Percentiles rank a stretch among this genome's conserved stretches.
Conservation (phyloP, 73 alveolate genomes). For the Stentor roeselii region DNA sequence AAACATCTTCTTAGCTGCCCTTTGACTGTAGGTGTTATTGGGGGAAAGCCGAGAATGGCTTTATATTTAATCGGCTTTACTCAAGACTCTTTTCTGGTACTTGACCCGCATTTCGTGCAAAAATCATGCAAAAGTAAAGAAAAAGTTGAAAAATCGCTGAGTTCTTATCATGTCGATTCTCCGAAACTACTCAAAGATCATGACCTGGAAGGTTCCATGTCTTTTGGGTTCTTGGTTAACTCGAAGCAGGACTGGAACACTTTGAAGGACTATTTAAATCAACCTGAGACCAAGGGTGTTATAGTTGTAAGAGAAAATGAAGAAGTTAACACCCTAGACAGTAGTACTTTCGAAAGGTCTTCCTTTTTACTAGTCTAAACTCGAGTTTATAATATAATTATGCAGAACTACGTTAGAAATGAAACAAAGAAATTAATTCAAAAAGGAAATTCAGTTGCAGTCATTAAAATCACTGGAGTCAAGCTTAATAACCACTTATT, state of each 20-base stretch:
- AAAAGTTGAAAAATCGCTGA: neutral
- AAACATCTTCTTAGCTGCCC: slow-evolving; percentile 35
- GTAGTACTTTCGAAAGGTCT: no score
- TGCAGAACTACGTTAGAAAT: neutral
- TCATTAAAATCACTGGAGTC: neutral
- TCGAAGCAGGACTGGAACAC: neutral
- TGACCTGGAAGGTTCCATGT: neutral
- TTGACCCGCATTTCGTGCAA: slow-evolving; percentile 89
- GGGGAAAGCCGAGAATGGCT: slow-evolving; percentile 87
- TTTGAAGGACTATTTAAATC: neutral
- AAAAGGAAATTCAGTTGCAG: slow-evolving; percentile 2
- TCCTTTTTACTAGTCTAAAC: no score
- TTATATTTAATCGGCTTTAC: slow-evolving; percentile 79
- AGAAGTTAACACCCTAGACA: neutral
- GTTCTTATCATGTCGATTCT: neutral
- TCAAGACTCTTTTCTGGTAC: slow-evolving; percentile 55
- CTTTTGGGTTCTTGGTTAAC: neutral
- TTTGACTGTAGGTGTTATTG: slow-evolving; percentile 78
- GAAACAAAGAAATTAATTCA: neutral
- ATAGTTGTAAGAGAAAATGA: no score
- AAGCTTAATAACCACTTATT: neutral
- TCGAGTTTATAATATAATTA: no score
- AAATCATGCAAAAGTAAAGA: slow-evolving; percentile 35
- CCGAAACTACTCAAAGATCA: no score
- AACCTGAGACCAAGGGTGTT: neutral